phyloP scores from a whole-genome alignment of 2,329 filamentous ascomycete species.

The Zymoseptoria crescenta region DNA sequence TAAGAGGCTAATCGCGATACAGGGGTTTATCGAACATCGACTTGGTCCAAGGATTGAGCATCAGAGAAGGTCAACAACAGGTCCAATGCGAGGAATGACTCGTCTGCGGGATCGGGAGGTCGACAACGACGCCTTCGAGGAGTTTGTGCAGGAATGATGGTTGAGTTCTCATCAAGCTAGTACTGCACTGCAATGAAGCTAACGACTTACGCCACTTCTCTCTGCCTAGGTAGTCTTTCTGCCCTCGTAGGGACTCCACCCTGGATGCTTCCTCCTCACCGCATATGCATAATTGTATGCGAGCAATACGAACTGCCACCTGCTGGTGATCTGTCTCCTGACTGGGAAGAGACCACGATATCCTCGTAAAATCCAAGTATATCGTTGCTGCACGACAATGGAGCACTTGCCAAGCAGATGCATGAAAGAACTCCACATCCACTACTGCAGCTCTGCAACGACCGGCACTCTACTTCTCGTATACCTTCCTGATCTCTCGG shows the following conservation, averaged over 20 bases:
- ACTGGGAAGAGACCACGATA: neutral
- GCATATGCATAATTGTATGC: too few relatives aligned
- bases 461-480: neutral
- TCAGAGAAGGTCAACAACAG: neutral
- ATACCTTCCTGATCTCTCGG: conserved; percentile 28
- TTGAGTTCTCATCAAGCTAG: too few relatives aligned
- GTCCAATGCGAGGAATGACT: too few relatives aligned
- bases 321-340: neutral
- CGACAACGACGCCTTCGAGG: too few relatives aligned
- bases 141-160: too few relatives aligned
- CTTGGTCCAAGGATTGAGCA: neutral
- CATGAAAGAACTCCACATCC: neutral
- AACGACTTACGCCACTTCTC: neutral
- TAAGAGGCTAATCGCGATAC: neutral
- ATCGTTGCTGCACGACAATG: neutral
- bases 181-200: too few relatives aligned
- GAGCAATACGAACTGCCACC: too few relatives aligned
- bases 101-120: too few relatives aligned
- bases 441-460: neutral
- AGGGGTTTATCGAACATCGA: neutral
- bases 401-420: neutral
- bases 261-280: neutral
- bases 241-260: neutral
- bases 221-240: neutral
- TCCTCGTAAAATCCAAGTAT: neutral